phyloP scores from a whole-genome alignment of 495 filamentous ascomycete genomes.

The Jackrogersella minutella region DNA sequence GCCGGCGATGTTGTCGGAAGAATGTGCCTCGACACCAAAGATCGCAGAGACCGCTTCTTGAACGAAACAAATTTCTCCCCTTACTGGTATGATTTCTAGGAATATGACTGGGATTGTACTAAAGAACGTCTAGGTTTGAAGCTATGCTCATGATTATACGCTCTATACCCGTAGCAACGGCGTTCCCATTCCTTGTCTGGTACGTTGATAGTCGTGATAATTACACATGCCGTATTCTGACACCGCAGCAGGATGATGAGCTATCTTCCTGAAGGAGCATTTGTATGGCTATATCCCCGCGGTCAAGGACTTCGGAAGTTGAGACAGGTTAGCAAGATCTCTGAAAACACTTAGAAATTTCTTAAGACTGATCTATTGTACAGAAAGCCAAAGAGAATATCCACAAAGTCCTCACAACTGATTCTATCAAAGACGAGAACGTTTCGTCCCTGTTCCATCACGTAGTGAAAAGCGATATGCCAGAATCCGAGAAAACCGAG shows the following conservation, averaged over 20 bases:
- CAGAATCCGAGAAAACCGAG: not conserved
- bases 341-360: not conserved
- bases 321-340: not conserved
- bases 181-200: not conserved
- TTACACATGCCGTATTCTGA: not conserved
- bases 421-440: slow-evolving; percentile 2
- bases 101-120: not conserved
- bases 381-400: slow-evolving; percentile 5
- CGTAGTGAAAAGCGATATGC: slow-evolving; percentile 3
- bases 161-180: not conserved
- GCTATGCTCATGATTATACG: slow-evolving; percentile 6
- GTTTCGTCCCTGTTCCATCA: slow-evolving; percentile 3
- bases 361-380: not conserved
- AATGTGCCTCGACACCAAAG: slow-evolving; percentile 1
- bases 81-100: not conserved
- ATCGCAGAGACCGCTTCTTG: not conserved
- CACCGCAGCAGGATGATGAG: not conserved
- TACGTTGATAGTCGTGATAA: not conserved
- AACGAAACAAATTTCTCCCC: not conserved
- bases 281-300: not conserved
- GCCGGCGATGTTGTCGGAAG: not conserved
- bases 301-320: not conserved
- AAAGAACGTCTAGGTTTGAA: not conserved
- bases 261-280: not conserved
- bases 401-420: not conserved